These are phyloP conservation scores for Penicillium concentricum DNA, from an alignment of 2,329 filamentous ascomycete genomes.

Conservation along the genomic window DNA sequence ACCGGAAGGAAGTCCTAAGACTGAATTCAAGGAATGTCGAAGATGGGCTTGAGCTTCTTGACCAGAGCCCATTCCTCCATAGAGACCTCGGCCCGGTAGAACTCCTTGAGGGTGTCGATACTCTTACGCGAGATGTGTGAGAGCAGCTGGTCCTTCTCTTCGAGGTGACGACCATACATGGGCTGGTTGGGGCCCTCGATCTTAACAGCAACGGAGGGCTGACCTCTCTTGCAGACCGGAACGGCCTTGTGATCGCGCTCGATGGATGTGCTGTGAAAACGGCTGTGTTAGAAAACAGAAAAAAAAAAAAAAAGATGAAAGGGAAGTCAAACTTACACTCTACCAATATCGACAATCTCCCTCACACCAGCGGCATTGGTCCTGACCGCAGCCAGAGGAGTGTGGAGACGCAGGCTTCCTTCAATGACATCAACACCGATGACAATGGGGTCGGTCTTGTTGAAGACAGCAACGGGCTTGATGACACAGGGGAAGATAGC, in stretches of 20 bases:
- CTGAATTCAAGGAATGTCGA: conserved; percentile 70
- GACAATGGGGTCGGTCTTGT: conserved; percentile 95
- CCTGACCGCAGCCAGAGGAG: conserved; percentile 85
- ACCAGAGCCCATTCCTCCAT: conserved; percentile 95
- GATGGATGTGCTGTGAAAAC: conserved; percentile 71
- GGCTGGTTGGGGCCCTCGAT: conserved; percentile 94
- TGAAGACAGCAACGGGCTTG: conserved; percentile 88
- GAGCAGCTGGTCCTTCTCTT: conserved; percentile 87
- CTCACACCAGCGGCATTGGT: conserved; percentile 74
- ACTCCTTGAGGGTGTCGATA: conserved; percentile 95
- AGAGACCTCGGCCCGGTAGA: conserved; percentile 80
- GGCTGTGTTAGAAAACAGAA: conserved; percentile 15
- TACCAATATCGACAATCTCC: conserved; percentile 79
- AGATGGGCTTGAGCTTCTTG: conserved; percentile 90
- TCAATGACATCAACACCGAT: conserved; percentile 95
- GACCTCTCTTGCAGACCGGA: conserved; percentile 86
- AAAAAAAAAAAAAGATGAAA: background rate
- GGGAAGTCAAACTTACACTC: conserved; percentile 70
- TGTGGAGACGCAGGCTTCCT: conserved; percentile 80
- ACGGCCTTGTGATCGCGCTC: conserved; percentile 98
- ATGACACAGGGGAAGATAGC: conserved; percentile 97
- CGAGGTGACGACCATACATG: conserved; percentile 88
- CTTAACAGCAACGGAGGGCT: conserved; percentile 97
- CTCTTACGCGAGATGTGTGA: conserved; percentile 80
- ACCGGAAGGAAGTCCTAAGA: background rate